Conservation (phyloP, 2,329 filamentous ascomycete species). For the Ascochyta viciae-villosae region DNA sequence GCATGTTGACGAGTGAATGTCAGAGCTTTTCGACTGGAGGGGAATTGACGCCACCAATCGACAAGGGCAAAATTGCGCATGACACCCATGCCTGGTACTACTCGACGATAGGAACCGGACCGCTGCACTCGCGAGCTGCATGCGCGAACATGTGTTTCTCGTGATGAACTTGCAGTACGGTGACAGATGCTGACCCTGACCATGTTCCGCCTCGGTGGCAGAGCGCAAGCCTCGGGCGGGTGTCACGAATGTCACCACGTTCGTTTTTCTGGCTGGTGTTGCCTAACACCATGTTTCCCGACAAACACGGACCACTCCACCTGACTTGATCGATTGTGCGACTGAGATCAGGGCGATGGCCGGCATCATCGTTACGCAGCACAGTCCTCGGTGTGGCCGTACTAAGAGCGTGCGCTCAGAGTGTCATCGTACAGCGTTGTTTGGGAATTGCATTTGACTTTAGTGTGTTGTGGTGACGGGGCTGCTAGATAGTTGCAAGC, state of each 20-base stretch:
- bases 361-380: constrained; percentile 12
- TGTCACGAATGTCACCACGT: constrained; percentile 38
- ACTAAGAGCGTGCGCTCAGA: neutral
- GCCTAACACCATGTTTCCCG: constrained; percentile 20
- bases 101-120: neutral
- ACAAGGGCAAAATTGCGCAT: neutral
- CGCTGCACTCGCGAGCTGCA: neutral
- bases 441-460: neutral
- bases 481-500: constrained; percentile 18
- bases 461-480: constrained; percentile 8
- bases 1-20: neutral
- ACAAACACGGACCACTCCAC: constrained; percentile 14
- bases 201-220: constrained; percentile 21
- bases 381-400: neutral
- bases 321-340: constrained; percentile 16
- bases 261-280: constrained; percentile 28
- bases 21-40: constrained; percentile 6
- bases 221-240: constrained; percentile 22
- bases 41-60: neutral
- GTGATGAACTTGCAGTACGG: neutral
- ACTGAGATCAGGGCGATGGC: constrained; percentile 12
- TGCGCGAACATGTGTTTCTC: constrained; percentile 11
- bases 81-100: constrained; percentile 9
- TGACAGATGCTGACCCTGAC: constrained; percentile 1
- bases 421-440: neutral